phyloP scores from a whole-genome alignment of 1,284 basidiomycete genomes.

The Ceratobasidium papillatum region DNA sequence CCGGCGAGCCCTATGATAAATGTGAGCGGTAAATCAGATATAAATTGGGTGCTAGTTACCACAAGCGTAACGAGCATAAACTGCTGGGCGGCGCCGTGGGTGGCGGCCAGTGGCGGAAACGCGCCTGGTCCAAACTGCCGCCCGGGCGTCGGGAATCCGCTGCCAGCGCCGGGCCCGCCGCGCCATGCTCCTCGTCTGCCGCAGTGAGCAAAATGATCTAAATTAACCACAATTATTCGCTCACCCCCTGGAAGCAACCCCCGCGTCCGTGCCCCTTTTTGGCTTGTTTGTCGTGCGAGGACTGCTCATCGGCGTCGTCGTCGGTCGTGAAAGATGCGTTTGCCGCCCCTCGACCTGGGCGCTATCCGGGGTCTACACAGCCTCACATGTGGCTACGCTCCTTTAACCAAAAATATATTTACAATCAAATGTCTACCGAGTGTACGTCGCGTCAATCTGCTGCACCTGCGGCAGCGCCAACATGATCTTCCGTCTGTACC shows the following conservation, averaged over 20 bases:
- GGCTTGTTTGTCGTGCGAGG: constrained; percentile 33
- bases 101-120: constrained; percentile 16
- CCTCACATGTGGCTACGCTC: constrained; percentile 24
- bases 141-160: not conserved
- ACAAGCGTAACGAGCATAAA: constrained; percentile 36
- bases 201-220: not conserved
- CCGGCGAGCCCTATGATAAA: constrained; percentile 68
- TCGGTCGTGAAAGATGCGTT: constrained; percentile 21
- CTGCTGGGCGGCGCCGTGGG: constrained; percentile 15
- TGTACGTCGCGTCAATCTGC: constrained; percentile 93
- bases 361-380: constrained; percentile 25
- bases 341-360: constrained; percentile 12
- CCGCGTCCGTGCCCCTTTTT: not conserved
- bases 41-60: constrained; percentile 40
- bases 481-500: constrained; percentile 91
- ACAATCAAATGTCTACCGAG: not conserved
- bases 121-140: constrained; percentile 28
- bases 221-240: not conserved
- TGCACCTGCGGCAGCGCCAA: constrained; percentile 86
- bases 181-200: constrained; percentile 38
- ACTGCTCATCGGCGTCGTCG: constrained; percentile 27
- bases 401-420: not conserved
- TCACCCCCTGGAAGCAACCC: constrained; percentile 11
- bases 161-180: not conserved
- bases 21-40: constrained; percentile 40